Base-by-base conservation (phyloP, 495 filamentous ascomycete genomes). In the Neurospora sp. region DNA sequence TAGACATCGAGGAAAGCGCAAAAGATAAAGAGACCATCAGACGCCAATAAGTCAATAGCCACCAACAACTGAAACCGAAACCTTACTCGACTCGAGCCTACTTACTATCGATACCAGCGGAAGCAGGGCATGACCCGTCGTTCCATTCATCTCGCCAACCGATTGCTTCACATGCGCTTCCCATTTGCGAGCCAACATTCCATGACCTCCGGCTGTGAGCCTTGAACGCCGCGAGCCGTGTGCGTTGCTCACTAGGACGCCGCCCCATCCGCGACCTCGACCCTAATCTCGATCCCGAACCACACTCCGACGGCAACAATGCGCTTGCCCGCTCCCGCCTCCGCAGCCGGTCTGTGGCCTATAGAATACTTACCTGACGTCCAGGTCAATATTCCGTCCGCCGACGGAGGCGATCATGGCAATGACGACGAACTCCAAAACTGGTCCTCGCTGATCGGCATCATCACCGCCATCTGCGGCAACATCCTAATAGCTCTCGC, bases 391-490 rank as follows among this genome's bases (percentile, higher is more conserved):
- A 61, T 71, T 59, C 41, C 68, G 68, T 20, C 22, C 68, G 68
- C 16, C 61, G 73, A 74, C 59, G 77, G 85, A 80, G 81, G 80
- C 37, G 80, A 84, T 35, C 83, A 80, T 46, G 78, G 79, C 44
- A 71, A 78, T 27, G 81, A 79, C 39, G 80, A 81, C 35, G 80
- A 88, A 1, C 81, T 92, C 9, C 88, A 90, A 71, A 85, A 92
- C 77, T 97, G 94, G 94, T 96, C 93, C 12, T 95, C 93, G 1
- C 82, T 98, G 72, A 98, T 99, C 76, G 96, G 96, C 76, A 98
- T 99, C 77, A 80, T 94, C 68, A 94, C 94, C 1, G 95, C 96
- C 46, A 94, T 99, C 78, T 85, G 88, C 68, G 96, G 96, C 41
- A 98, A 98, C 79, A 85, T 97, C 41, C 85, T 99, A 71, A 98